phyloP scores from a whole-genome alignment of 345 rosid genomes.

The Citrus trifoliata region DNA sequence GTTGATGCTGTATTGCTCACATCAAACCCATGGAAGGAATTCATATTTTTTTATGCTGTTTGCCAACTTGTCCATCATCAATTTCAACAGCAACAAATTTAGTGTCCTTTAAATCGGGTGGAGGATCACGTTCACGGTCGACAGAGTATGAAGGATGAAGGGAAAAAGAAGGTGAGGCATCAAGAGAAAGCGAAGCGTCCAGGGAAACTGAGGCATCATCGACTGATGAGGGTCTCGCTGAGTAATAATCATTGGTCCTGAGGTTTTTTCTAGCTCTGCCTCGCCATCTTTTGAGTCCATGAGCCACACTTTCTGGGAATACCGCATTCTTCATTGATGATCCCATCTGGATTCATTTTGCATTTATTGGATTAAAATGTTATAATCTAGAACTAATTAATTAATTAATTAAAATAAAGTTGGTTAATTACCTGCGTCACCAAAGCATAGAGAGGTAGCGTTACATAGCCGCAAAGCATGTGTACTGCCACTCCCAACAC shows the following conservation, averaged over 20 bases:
- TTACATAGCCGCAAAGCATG: slow-evolving; percentile 57
- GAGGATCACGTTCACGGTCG: neutral
- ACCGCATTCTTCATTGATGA: slow-evolving; percentile 45
- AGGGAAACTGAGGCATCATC: slow-evolving; percentile 1
- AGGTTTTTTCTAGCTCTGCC: slow-evolving; percentile 36
- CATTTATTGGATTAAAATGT: neutral
- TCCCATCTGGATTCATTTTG: slow-evolving; percentile 47
- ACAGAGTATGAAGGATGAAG: slow-evolving; percentile 8
- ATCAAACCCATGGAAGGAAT: slow-evolving; percentile 34
- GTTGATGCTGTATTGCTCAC: neutral
- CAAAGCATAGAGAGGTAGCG: slow-evolving; percentile 62
- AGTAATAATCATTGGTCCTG: neutral
- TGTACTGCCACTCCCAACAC: slow-evolving; percentile 46
- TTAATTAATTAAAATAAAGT: neutral
- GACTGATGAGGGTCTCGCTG: neutral
- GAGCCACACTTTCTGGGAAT: slow-evolving; percentile 36
- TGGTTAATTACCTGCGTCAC: slow-evolving; percentile 44
- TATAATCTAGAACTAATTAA: no score
- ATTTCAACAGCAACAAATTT: slow-evolving; percentile 18
- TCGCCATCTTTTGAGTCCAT: slow-evolving; percentile 50
- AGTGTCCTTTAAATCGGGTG: neutral
- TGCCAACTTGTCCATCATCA: slow-evolving; percentile 3
- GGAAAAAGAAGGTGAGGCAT: slow-evolving; percentile 35
- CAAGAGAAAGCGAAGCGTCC: slow-evolving; percentile 14
- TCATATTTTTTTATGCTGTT: neutral